Evolutionary conservation across 768 basidiomycete species (phyloP).

Genomic region (Podaxis sp.): DNA sequence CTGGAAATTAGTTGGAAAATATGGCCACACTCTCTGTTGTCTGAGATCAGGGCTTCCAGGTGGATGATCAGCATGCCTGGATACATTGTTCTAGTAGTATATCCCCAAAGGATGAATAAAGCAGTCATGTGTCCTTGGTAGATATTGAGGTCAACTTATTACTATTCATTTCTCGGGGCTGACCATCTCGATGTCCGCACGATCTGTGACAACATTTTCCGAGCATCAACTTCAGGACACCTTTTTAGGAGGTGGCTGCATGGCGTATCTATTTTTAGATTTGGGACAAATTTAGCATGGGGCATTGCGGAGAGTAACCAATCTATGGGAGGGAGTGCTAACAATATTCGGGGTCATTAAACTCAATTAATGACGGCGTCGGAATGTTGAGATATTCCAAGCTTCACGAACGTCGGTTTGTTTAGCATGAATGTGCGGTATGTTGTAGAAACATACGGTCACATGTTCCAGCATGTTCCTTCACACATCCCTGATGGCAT

Average conservation of each 20-base stretch:
- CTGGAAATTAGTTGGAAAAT: constrained; percentile 8
- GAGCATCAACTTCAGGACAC: neutral
- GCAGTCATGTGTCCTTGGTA: neutral
- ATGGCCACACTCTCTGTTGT: neutral
- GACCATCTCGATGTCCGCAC: neutral
- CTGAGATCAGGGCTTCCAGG: neutral
- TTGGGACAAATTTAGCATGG: neutral
- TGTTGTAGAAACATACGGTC: neutral
- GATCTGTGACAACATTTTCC: constrained; percentile 6
- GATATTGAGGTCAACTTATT: neutral
- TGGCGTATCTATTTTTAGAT: neutral
- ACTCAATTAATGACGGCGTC: neutral
- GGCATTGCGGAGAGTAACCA: neutral
- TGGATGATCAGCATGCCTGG: neutral
- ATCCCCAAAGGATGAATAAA: neutral
- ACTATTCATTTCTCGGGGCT: neutral
- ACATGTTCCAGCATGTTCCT: neutral
- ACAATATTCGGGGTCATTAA: neutral
- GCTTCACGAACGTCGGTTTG: neutral
- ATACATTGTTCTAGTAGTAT: neutral
- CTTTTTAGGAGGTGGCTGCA: neutral
- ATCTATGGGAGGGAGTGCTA: neutral
- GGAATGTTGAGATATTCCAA: neutral
- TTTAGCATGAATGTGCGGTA: too few relatives aligned
- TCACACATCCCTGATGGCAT: neutral